phyloP scores from a whole-genome alignment of 768 basidiomycete genomes.

The Tricholoma matsutake region DNA sequence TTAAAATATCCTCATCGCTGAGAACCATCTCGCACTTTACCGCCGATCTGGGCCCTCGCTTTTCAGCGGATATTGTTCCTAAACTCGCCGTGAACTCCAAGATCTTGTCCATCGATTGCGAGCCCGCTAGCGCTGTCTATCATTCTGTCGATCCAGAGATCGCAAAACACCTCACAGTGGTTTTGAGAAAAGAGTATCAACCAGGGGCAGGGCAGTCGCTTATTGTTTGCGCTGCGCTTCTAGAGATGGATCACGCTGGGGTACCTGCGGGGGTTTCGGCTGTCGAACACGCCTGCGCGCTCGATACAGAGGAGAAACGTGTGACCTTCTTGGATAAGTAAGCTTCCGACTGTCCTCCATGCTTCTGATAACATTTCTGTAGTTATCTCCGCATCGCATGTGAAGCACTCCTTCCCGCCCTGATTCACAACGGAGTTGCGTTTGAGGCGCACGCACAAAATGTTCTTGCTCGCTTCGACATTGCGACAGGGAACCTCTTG shows the following conservation, averaged over 20 bases:
- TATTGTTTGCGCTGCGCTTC: constrained; percentile 48
- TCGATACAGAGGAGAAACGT: constrained; percentile 46
- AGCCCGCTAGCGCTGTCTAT: constrained; percentile 49
- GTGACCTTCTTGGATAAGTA: constrained; percentile 46
- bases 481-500: constrained; percentile 36
- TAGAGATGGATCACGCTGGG: constrained; percentile 49
- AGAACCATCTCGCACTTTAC: constrained; percentile 61
- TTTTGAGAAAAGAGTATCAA: constrained; percentile 43
- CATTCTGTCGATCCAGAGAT: constrained; percentile 38
- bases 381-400: constrained; percentile 53
- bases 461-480: constrained; percentile 45
- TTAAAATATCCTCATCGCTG: constrained; percentile 55
- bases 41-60: constrained; percentile 54
- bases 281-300: constrained; percentile 42
- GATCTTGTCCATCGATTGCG: constrained; percentile 44
- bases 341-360: constrained; percentile 4
- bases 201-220: constrained; percentile 39
- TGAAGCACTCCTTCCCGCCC: constrained; percentile 48
- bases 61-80: constrained; percentile 47
- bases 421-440: constrained; percentile 53
- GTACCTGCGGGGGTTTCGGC: constrained; percentile 40
- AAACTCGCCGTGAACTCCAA: constrained; percentile 41
- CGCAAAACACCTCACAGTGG: constrained; percentile 51
- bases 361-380: background rate
- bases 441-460: constrained; percentile 65